phyloP scores from a whole-genome alignment of 73 alveolate genomes.

The Paramecium sonneborni region DNA sequence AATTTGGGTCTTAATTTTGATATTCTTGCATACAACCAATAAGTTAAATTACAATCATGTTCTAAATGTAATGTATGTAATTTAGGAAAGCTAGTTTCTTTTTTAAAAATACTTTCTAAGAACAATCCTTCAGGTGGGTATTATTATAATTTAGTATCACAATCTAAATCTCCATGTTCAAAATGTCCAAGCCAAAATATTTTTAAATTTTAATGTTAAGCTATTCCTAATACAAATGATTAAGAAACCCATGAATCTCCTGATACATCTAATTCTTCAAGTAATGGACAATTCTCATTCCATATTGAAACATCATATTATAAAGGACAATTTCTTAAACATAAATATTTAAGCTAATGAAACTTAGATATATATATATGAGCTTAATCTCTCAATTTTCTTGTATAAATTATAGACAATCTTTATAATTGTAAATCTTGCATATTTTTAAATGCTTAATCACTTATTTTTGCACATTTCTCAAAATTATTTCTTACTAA shows the following conservation, averaged over 20 bases:
- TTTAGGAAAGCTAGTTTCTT: slow-evolving; percentile 29
- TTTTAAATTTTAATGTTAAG: slow-evolving; percentile 48
- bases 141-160: slow-evolving; percentile 46
- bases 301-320: slow-evolving; percentile 56
- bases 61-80: slow-evolving; percentile 46
- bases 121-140: slow-evolving; percentile 66
- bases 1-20: slow-evolving; percentile 59
- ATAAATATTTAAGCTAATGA: slow-evolving; percentile 26
- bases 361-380: slow-evolving; percentile 35
- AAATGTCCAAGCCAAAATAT: slow-evolving; percentile 60
- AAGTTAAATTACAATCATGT: slow-evolving; percentile 60
- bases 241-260: slow-evolving; percentile 65
- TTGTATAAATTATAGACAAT: slow-evolving; percentile 37
- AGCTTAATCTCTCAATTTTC: slow-evolving; percentile 45
- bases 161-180: slow-evolving; percentile 63
- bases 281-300: slow-evolving; percentile 34
- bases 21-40: slow-evolving; percentile 61
- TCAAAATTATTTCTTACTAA: slow-evolving; percentile 56
- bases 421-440: neutral
- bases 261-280: slow-evolving; percentile 58
- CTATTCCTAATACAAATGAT: slow-evolving; percentile 19
- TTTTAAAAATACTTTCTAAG: slow-evolving; percentile 54
- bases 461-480: slow-evolving; percentile 66
- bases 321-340: slow-evolving; percentile 55
- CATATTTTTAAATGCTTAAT: slow-evolving; percentile 7